Evolutionary conservation across 495 filamentous ascomycete genomes (phyloP).

Genomic region (Trichocladium uniseriatum): DNA sequence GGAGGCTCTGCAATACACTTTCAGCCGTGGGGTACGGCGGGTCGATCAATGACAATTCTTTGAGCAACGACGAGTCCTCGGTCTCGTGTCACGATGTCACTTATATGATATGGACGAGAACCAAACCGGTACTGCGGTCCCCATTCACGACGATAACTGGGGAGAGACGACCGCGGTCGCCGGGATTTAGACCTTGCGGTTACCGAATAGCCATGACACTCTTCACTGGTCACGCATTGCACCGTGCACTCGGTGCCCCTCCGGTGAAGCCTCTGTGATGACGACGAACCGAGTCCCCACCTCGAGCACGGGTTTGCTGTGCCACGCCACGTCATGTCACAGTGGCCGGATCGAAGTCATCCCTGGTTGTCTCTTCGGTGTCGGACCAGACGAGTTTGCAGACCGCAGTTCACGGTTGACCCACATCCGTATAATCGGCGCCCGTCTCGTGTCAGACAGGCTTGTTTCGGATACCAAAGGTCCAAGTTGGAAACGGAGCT

Average conservation of each 20-base stretch:
- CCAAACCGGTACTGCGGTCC: constrained; percentile 5
- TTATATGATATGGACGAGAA: constrained; percentile 5
- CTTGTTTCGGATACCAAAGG: too few species aligned
- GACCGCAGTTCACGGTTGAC: too few species aligned
- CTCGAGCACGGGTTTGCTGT: neutral
- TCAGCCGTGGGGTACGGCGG: constrained; percentile 25
- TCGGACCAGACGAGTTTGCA: neutral
- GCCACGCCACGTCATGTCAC: constrained; percentile 3
- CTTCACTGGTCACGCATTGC: constrained; percentile 1
- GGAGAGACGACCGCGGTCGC: constrained; percentile 7
- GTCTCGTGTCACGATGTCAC: constrained; percentile 16
- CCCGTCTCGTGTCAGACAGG: too few species aligned
- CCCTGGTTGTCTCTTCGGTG: neutral
- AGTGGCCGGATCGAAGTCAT: neutral
- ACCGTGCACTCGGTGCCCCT: neutral
- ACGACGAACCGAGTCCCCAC: neutral
- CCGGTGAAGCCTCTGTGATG: constrained; percentile 3
- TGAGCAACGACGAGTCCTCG: constrained; percentile 23
- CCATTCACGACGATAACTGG: constrained; percentile 11
- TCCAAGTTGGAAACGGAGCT: too few species aligned
- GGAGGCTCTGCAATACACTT: constrained; percentile 27
- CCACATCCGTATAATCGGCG: too few species aligned
- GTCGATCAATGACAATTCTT: constrained; percentile 30
- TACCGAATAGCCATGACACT: constrained; percentile 11
- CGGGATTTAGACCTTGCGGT: constrained; percentile 8